Percentiles rank a stretch among this genome's conserved stretches.
Conservation (phyloP, 805 yeast species). For the Metschnikowia cerradonensis region DNA sequence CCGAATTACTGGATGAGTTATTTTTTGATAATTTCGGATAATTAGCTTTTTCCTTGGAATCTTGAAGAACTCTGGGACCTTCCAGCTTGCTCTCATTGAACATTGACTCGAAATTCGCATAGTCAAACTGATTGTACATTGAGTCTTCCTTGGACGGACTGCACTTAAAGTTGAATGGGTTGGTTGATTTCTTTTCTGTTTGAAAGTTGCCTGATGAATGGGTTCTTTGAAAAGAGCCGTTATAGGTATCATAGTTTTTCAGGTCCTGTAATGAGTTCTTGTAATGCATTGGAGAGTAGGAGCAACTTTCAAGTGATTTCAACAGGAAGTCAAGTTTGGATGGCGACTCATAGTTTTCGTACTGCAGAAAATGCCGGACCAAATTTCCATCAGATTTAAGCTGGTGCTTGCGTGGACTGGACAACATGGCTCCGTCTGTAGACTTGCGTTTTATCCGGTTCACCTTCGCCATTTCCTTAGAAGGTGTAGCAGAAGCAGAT, state of each 20-base stretch:
- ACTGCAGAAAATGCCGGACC: slow-evolving; percentile 1
- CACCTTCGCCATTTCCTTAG: background rate
- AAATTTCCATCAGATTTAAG: slow-evolving; percentile 2
- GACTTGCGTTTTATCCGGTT: background rate
- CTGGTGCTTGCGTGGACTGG: background rate
- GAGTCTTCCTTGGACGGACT: slow-evolving; percentile 5
- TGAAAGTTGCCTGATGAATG: slow-evolving; percentile 33
- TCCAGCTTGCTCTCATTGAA: slow-evolving; percentile 9
- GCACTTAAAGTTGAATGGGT: background rate
- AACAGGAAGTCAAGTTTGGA: slow-evolving; percentile 1
- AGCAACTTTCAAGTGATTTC: background rate
- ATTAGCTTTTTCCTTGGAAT: slow-evolving; percentile 26
- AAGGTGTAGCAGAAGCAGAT: slow-evolving; percentile 1
- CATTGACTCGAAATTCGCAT: slow-evolving; percentile 6
- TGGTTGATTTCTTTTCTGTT: background rate
- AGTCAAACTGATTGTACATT: slow-evolving; percentile 5
- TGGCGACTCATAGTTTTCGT: background rate
- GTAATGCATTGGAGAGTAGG: background rate
- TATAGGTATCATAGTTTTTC: background rate
- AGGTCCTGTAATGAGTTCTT: background rate
- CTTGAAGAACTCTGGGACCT: slow-evolving; percentile 3
- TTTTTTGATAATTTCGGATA: slow-evolving; percentile 30
- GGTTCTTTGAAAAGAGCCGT: slow-evolving; percentile 20
- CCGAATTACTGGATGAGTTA: slow-evolving; percentile 32
- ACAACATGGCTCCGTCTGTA: background rate